Percentiles rank a stretch among this genome's conserved stretches.
Conservation (phyloP, 2,329 filamentous ascomycete genomes). For the Cytospora chrysosperma region DNA sequence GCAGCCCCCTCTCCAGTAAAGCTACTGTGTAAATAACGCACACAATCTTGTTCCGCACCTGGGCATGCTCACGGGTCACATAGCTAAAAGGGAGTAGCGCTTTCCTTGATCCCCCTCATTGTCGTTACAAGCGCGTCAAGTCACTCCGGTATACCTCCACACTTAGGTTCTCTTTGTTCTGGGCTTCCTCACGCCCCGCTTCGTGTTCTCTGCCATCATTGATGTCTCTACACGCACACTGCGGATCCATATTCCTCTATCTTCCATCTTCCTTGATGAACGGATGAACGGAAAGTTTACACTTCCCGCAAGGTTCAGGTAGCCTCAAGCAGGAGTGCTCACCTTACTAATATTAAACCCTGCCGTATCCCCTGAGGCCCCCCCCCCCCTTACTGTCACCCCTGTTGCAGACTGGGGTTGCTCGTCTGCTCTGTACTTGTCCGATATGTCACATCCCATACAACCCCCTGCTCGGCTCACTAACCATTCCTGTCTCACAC, state of each 20-base stretch:
- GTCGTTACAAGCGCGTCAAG: slow-evolving; percentile 16
- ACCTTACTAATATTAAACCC: slow-evolving; percentile 10
- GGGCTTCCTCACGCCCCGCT: slow-evolving; percentile 4
- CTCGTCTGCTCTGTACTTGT: slow-evolving; percentile 17
- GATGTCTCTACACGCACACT: neutral
- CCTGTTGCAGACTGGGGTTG: slow-evolving; percentile 19
- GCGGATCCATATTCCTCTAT: neutral
- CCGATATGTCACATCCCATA: slow-evolving; percentile 23
- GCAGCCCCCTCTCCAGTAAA: slow-evolving; percentile 1
- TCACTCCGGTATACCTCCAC: slow-evolving; percentile 19
- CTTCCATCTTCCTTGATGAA: slow-evolving; percentile 5
- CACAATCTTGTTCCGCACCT: slow-evolving; percentile 2
- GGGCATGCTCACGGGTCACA: slow-evolving; percentile 17
- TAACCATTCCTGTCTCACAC: slow-evolving; percentile 16
- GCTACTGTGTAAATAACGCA: neutral
- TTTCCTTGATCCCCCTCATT: slow-evolving; percentile 13
- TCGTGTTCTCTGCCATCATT: neutral
- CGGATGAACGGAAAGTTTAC: neutral
- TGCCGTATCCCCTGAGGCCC: slow-evolving; percentile 6
- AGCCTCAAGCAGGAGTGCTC: slow-evolving; percentile 3
- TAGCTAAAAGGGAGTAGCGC: slow-evolving; percentile 21
- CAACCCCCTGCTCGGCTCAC: slow-evolving; percentile 16
- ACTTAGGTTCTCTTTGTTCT: slow-evolving; percentile 2
- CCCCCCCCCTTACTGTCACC: slow-evolving; percentile 9
- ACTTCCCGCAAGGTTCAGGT: slow-evolving; percentile 11